Conservation (phyloP, 306 rosid species). For the Castanospermum australe region DNA sequence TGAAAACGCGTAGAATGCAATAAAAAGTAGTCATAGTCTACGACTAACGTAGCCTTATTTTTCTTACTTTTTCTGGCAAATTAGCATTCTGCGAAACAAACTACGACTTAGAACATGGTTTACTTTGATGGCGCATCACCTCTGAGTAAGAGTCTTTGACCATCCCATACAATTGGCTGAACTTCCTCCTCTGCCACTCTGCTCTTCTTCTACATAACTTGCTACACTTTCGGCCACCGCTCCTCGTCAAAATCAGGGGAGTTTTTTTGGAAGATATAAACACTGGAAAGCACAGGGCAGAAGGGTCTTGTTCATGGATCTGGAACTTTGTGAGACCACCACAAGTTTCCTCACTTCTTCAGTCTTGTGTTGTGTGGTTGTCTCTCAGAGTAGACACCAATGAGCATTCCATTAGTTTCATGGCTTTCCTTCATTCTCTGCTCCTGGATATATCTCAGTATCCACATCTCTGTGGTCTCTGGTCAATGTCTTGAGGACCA, state of each 20-base stretch:
- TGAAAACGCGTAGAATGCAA: constrained; percentile 21
- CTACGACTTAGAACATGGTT: constrained; percentile 15
- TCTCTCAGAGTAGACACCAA: constrained; percentile 20
- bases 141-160: constrained; percentile 2
- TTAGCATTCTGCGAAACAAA: background rate
- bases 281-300: background rate
- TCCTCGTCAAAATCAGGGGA: background rate
- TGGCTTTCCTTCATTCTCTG: constrained; percentile 28
- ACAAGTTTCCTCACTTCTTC: constrained; percentile 1
- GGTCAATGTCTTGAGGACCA: constrained; percentile 48
- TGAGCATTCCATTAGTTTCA: constrained; percentile 36
- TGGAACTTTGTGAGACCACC: background rate
- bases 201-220: background rate
- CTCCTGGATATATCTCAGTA: background rate
- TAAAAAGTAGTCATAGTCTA: background rate
- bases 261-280: background rate
- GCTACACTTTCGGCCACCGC: background rate
- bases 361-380: background rate
- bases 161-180: background rate
- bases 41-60: background rate
- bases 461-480: constrained; percentile 6
- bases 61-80: constrained; percentile 7
- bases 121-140: constrained; percentile 25
- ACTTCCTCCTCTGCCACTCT: background rate
- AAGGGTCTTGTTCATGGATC: constrained; percentile 28